Percentiles rank a stretch among this genome's conserved stretches.
phyloP scores from a whole-genome alignment of 495 filamentous ascomycete species.

The Trichoderma gamsii region DNA sequence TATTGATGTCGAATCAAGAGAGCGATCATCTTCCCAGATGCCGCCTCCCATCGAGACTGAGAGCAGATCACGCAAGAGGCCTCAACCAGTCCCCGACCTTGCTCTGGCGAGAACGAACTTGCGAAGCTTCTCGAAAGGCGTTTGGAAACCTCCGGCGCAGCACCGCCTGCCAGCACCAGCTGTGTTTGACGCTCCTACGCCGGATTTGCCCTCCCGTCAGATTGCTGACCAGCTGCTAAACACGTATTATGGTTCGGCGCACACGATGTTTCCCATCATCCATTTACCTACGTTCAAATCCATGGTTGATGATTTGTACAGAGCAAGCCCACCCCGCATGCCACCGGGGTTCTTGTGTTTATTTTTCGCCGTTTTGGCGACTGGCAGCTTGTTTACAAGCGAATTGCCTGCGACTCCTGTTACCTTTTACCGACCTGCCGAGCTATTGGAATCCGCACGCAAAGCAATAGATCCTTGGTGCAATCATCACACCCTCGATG shows the following conservation, averaged over 20 bases:
- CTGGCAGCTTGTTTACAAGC: constrained; percentile 69
- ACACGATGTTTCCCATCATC: constrained; percentile 74
- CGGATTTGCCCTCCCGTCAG: constrained; percentile 63
- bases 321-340: constrained; percentile 23
- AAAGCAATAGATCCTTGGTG: constrained; percentile 73
- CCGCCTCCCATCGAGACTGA: constrained; percentile 60
- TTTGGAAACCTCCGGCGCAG: constrained; percentile 75
- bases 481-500: constrained; percentile 74
- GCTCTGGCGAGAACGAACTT: constrained; percentile 66
- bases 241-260: constrained; percentile 69
- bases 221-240: constrained; percentile 69
- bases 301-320: constrained; percentile 74
- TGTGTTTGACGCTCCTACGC: constrained; percentile 49
- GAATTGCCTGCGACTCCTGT: constrained; percentile 39
- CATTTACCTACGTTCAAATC: constrained; percentile 82
- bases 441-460: constrained; percentile 65
- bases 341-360: constrained; percentile 68
- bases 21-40: constrained; percentile 34
- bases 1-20: constrained; percentile 57
- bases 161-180: constrained; percentile 50
- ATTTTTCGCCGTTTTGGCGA: constrained; percentile 78
- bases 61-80: constrained; percentile 54
- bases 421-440: constrained; percentile 57
- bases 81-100: constrained; percentile 59
- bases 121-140: constrained; percentile 64